Evolutionary conservation across 2,329 filamentous ascomycete genomes (phyloP), one percentile per base, ranked within the genome.

Genomic region (Arthroderma uncinatum): DNA sequence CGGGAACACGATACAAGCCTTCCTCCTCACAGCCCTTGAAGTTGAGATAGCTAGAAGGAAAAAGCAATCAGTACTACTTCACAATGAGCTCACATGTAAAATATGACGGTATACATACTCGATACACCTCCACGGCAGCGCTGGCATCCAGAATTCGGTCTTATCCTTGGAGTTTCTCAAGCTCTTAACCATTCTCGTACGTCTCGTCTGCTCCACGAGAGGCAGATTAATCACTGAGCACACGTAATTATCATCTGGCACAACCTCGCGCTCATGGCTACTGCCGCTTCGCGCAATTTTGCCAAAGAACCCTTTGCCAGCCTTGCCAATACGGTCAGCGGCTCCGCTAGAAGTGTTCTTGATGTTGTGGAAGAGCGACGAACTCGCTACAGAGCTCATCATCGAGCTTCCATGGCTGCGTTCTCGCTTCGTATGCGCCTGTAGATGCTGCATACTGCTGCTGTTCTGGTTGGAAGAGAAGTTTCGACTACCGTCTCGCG

Each of bases 111-210:
- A 4, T 37, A 74, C 79, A 67, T 73, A 83, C 78, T 97, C 92
- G 62, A 97, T 96, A 58, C 90, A 94, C 61, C 92, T 81, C 87
- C 92, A 96, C 0, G 92, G 91, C 58, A 97, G 85, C 5, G 90
- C 88, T 10, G 92, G 92, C 91, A 97, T 95, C 92, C 92, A 97
- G 68, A 94, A 97, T 67, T 96, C 92, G 0, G 92, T 97, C 77
- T 96, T 96, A 68, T 97, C 92, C 61, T 85, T 82, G 8, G 91
- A 95, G 60, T 87, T 83, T 67, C 94, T 89, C 44, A 97, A 76
- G 30, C 86, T 83, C 72, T 92, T 94, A 6, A 90, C 94, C 68
- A 97, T 96, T 61, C 92, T 82, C 0, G 92, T 96, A 62, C 84
- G 78, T n/a, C 92, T 83, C 5, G 91, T 91, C 73, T 97, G 92